Percentiles rank a stretch among this genome's conserved stretches.
phyloP scores from a whole-genome alignment of 441 rosid species.

The Hura crepitans region DNA sequence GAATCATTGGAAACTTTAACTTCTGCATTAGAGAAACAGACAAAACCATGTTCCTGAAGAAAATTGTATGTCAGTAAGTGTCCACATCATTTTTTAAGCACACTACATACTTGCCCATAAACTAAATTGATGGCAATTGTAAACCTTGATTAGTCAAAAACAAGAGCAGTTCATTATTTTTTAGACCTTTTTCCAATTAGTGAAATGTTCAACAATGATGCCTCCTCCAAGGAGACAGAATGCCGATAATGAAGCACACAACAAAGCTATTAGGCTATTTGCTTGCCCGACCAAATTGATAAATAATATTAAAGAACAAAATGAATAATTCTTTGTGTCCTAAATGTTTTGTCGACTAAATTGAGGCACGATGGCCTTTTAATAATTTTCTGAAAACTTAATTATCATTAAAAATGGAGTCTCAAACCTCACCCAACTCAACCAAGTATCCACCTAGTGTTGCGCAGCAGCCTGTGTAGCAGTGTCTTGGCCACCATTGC shows the following conservation, averaged over 20 bases:
- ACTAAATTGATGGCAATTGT: background rate
- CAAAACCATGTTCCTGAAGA: background rate
- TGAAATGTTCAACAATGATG: background rate
- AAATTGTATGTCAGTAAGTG: background rate
- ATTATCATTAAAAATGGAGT: background rate
- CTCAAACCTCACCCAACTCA: constrained; percentile 1
- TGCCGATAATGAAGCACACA: background rate
- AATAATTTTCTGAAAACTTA: background rate
- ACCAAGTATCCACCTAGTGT: background rate
- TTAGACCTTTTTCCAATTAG: background rate
- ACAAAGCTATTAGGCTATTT: background rate
- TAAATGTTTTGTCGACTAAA: background rate
- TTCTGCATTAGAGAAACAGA: background rate
- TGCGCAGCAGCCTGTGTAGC: background rate
- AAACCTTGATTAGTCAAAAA: background rate
- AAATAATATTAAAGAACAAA: background rate
- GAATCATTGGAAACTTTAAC: background rate
- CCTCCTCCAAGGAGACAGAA: background rate
- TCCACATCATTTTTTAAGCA: background rate
- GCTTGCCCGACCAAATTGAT: background rate
- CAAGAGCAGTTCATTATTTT: background rate
- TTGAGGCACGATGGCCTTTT: background rate
- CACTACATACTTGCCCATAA: background rate
- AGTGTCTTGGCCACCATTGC: background rate
- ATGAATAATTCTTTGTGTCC: background rate